These are phyloP conservation scores for Dothideomycetidae sp. DNA, from an alignment of 2,329 filamentous ascomycete genomes.

Conservation along the genomic window DNA sequence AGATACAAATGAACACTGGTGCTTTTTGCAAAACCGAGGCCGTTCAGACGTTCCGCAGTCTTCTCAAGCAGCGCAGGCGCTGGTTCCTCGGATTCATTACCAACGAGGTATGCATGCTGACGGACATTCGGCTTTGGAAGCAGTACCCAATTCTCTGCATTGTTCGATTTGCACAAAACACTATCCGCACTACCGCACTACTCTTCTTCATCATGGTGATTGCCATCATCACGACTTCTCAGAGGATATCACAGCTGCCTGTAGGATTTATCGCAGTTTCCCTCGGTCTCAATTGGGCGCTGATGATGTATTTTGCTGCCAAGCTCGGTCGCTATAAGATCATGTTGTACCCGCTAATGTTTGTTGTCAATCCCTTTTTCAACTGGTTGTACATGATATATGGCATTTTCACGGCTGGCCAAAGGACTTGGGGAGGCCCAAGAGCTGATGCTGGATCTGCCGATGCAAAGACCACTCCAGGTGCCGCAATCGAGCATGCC, in stretches of 20 bases:
- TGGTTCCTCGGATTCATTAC: constrained; percentile 98
- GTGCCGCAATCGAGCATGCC: constrained; percentile 72
- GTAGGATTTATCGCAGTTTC: constrained; percentile 90
- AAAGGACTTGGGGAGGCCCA: constrained; percentile 90
- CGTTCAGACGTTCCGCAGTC: constrained; percentile 69
- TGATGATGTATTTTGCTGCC: constrained; percentile 92
- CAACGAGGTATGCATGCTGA: constrained; percentile 97
- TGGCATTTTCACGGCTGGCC: constrained; percentile 85
- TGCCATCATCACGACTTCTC: constrained; percentile 71
- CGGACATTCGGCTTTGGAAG: constrained; percentile 80
- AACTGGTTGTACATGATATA: constrained; percentile 99
- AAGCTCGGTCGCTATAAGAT: constrained; percentile 84
- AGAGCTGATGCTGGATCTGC: constrained; percentile 76
- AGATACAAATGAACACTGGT: constrained; percentile 94
- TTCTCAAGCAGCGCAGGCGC: constrained; percentile 84
- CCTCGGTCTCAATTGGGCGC: constrained; percentile 78
- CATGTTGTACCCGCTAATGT: constrained; percentile 92
- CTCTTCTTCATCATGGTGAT: constrained; percentile 90
- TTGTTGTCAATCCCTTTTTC: constrained; percentile 86
- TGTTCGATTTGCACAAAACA: constrained; percentile 89
- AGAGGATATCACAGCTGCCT: constrained; percentile 62
- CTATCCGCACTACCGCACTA: constrained; percentile 82
- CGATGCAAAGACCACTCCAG: constrained; percentile 58
- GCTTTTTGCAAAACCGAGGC: constrained; percentile 98
- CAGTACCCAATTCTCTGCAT: constrained; percentile 76